Conservation (phyloP, 2,329 filamentous ascomycete genomes). For the Phialophora tarda region DNA sequence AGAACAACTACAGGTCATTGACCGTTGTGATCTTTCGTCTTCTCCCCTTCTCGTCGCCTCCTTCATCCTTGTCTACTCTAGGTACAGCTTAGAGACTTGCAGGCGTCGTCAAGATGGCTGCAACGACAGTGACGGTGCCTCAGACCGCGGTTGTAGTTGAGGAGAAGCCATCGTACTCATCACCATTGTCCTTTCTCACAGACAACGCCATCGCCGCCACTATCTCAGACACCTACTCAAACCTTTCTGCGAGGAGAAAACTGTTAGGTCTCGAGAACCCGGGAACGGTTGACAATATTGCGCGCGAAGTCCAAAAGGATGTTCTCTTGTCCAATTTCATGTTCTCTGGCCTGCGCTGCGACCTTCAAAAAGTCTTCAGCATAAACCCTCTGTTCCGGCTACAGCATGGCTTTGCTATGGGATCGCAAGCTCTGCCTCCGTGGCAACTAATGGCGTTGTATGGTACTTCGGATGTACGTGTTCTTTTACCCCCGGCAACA, state of each 20-base stretch:
- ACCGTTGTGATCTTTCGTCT: constrained; percentile 12
- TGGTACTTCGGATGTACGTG: constrained; percentile 82
- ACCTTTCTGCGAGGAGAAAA: constrained; percentile 83
- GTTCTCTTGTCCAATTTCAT: constrained; percentile 95
- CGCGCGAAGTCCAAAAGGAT: constrained; percentile 92
- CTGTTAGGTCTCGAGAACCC: constrained; percentile 90
- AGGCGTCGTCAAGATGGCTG: constrained; percentile 7
- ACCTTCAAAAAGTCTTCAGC: constrained; percentile 96
- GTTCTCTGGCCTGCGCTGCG: constrained; percentile 94
- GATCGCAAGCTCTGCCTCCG: constrained; percentile 83
- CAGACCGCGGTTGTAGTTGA: constrained; percentile 42
- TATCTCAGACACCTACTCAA: constrained; percentile 76
- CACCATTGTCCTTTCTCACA: constrained; percentile 68
- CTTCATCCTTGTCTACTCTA: not conserved
- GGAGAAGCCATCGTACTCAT: constrained; percentile 46
- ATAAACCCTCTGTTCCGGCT: constrained; percentile 93
- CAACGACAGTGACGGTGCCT: constrained; percentile 7
- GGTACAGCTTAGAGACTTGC: constrained; percentile 4
- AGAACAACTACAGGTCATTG: constrained; percentile 30
- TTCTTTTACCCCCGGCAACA: not conserved
- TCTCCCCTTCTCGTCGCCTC: not conserved
- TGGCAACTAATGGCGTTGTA: constrained; percentile 95
- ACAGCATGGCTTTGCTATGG: constrained; percentile 95
- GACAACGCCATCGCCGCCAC: constrained; percentile 74
- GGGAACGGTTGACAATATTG: constrained; percentile 86